Evolutionary conservation across 2,329 filamentous ascomycete species (phyloP).

Genomic region (Gaeumannomyces tritici): DNA sequence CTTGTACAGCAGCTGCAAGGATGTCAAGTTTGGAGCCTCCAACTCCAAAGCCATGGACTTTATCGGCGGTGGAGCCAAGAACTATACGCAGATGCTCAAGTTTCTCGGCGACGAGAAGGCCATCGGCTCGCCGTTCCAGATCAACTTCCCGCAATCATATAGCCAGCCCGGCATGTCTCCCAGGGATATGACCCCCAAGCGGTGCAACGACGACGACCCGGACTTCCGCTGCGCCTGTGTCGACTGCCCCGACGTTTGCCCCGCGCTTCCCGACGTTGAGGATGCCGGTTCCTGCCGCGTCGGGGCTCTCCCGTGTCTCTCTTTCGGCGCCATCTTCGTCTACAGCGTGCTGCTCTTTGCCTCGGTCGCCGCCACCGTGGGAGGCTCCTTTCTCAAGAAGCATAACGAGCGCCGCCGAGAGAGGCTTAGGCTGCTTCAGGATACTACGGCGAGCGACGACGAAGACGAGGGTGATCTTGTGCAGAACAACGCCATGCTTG

Average conservation of each 20-base stretch:
- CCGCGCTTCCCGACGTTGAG: slow-evolving; percentile 67
- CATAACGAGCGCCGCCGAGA: slow-evolving; percentile 70
- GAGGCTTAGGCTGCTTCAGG: slow-evolving; percentile 76
- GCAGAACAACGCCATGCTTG: slow-evolving; percentile 65
- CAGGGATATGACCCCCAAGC: slow-evolving; percentile 63
- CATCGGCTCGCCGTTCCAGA: slow-evolving; percentile 92
- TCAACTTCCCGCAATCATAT: slow-evolving; percentile 71
- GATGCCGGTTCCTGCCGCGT: slow-evolving; percentile 67
- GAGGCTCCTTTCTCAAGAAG: slow-evolving; percentile 66
- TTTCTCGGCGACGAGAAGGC: slow-evolving; percentile 89
- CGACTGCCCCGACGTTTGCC: slow-evolving; percentile 82
- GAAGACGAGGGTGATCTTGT: slow-evolving; percentile 88
- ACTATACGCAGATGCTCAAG: slow-evolving; percentile 77
- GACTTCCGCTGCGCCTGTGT: slow-evolving; percentile 86
- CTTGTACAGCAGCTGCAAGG: slow-evolving; percentile 96
- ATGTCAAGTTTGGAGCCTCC: slow-evolving; percentile 94
- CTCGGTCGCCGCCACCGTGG: slow-evolving; percentile 56
- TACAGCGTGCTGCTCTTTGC: slow-evolving; percentile 69
- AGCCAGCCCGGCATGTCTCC: slow-evolving; percentile 62
- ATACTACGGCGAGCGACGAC: slow-evolving; percentile 75
- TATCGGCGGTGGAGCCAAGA: slow-evolving; percentile 89
- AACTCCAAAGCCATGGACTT: slow-evolving; percentile 92
- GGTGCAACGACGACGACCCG: slow-evolving; percentile 83
- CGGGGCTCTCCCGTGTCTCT: slow-evolving; percentile 82
- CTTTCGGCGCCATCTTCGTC: slow-evolving; percentile 80